Evolutionary conservation across 139 green algal species (phyloP), one percentile per base, ranked within the genome.

Genomic region (Chlorella sp.): DNA sequence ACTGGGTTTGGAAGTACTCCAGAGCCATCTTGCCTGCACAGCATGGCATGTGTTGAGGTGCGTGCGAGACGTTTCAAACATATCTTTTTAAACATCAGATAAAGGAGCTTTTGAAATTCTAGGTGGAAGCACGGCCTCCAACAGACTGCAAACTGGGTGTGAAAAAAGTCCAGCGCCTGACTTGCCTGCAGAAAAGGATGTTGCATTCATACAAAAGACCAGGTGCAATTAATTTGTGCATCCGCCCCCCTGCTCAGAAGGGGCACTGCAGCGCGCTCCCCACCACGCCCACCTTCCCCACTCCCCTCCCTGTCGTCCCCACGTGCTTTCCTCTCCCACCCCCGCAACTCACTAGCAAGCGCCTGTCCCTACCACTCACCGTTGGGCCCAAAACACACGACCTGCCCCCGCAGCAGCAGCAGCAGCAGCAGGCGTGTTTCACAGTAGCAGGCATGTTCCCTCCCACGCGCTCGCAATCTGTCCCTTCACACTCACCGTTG

Each of bases 301-400:
- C 34, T 36, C 12, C 39, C 5, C 34, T 42, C 1, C 26, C 40
- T 39, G 22, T 24, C 57, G 24, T n/a, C 18, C 81, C 37, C 92
- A 89, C 73, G 92, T 93, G 40, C 21, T 28, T 26, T 39, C 37
- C 53, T 32, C 81, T 4, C 81, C 69, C 93, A n/a, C n/a, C n/a
- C n/a, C n/a, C n/a, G n/a, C n/a, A n/a, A n/a, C n/a, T n/a, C n/a
- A n/a, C n/a, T n/a, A n/a, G n/a, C n/a, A n/a, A n/a, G n/a, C n/a
- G n/a, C n/a, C n/a, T n/a, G n/a, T n/a, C n/a, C n/a, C n/a, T n/a
- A n/a, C n/a, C n/a, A n/a, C n/a, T n/a, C 83, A 87, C 93, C 91
- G 80, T 93, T 94, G 60, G 53, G 53, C 3, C 95, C 95, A 88
- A 95, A 95, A 89, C 95, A 97, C 34, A 90, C 92, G 0, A 92